Base-by-base conservation (phyloP, 2,329 filamentous ascomycete species). In the Colletotrichum kahawae region DNA sequence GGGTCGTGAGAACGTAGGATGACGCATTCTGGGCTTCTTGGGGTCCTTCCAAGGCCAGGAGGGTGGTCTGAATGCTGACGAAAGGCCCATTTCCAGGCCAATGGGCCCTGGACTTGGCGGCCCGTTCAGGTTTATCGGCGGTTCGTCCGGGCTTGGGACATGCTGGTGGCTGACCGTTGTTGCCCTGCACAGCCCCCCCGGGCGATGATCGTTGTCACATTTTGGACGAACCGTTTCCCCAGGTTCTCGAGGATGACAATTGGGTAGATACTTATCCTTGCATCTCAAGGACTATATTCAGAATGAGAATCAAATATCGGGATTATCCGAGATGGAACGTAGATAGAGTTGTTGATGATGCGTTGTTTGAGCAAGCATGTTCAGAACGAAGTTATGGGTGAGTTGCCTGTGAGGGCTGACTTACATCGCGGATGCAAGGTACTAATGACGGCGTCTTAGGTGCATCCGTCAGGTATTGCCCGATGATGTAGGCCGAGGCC, bases 101-200 rank as follows among this genome's bases (percentile, higher is more conserved):
- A 74, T 66, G 29, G 48, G 33, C 13, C 18, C 14, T 51, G n/a
- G 21, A 68, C 67, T 70, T 74, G 51, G 71, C 71, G 33, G 36
- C 67, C 29, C 18, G 13, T 51, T 33, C 59, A 60, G 36, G 59
- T 38, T 66, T 59, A 34, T 31, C 31, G 21, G 33, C 57, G 33
- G 70, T 64, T 70, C 57, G 57, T 59, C 70, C 43, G 33, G 57
- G 66, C 31, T 51, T 51, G 48, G 65, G 16, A 27, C 34, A 65
- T 33, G 60, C 18, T 51, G 29, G 36, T 70, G 27, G 60, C 18
- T 59, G 43, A 59, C 51, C 31, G 10, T 51, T 21, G 18, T 54
- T 14, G 27, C 51, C 51, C 24, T 36, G 71, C 43, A 57, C 57
- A 43, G 66, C 57, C 27, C 2, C 2, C 18, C 10, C 12, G 18